Conservation (phyloP, 176 grass and related monocot genomes). For the Luzula sylvatica region DNA sequence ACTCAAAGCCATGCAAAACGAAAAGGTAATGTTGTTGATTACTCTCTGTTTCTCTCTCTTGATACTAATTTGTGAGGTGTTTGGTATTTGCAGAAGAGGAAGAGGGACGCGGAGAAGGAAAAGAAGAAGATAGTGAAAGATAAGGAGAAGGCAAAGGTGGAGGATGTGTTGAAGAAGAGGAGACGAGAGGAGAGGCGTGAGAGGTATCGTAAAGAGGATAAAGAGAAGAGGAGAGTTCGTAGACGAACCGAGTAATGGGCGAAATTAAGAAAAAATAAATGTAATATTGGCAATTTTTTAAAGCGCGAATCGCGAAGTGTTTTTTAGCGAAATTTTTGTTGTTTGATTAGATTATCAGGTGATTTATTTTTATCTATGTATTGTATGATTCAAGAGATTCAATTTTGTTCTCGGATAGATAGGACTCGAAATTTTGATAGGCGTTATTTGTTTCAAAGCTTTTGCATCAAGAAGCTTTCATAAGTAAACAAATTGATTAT, state of each 20-base stretch:
- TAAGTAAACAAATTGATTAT: too few relatives aligned
- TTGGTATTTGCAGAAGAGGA: conserved; percentile 43
- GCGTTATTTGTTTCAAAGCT: too few relatives aligned
- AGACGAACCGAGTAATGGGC: conserved; percentile 10
- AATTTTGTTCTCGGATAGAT: too few relatives aligned
- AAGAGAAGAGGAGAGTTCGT: conserved; percentile 59
- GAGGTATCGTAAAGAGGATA: conserved; percentile 77
- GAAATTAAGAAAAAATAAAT: not conserved
- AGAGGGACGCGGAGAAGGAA: conserved; percentile 50
- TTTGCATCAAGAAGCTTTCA: too few relatives aligned
- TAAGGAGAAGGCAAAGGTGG: conserved; percentile 64
- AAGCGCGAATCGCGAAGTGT: too few relatives aligned
- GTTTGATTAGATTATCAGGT: too few relatives aligned
- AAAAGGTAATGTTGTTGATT: conserved; percentile 74
- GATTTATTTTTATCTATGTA: too few relatives aligned
- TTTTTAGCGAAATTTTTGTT: too few relatives aligned
- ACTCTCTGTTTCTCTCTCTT: not conserved
- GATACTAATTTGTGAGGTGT: not conserved
- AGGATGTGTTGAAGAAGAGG: conserved; percentile 58
- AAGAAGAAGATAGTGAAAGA: conserved; percentile 67
- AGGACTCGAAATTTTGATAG: too few relatives aligned
- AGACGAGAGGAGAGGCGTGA: conserved; percentile 68
- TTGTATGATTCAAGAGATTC: too few relatives aligned
- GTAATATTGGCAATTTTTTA: too few relatives aligned
- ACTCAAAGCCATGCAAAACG: conserved; percentile 49